Percentiles rank a stretch among this genome's conserved stretches.
These are phyloP conservation scores for Talaromyces marneffei DNA, from an alignment of 2,329 filamentous ascomycete species.

Conservation along the genomic window DNA sequence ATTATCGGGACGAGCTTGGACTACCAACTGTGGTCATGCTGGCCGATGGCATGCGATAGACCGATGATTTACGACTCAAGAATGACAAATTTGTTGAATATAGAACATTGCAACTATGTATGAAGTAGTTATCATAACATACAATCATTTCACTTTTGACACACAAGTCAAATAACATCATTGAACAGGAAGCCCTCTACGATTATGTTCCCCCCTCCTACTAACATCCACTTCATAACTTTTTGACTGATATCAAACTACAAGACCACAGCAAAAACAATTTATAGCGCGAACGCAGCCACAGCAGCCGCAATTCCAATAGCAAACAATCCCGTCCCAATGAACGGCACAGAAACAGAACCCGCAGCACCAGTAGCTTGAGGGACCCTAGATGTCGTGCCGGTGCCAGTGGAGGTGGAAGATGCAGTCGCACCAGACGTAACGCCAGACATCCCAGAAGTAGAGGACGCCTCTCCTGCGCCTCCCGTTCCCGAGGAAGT, in stretches of 20 bases:
- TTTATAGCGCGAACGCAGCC: not conserved
- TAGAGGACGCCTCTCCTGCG: not conserved
- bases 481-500: not conserved
- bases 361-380: not conserved
- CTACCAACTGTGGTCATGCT: no score
- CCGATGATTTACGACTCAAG: no score
- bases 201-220: no score
- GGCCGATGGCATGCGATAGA: no score
- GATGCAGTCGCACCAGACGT: conserved; percentile 11
- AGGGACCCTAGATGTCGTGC: conserved; percentile 15
- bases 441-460: no score
- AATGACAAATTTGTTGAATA: no score
- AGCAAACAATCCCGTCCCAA: not conserved
- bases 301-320: not conserved
- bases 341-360: not conserved
- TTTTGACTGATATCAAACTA: not conserved
- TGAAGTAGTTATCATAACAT: no score
- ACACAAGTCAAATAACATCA: no score
- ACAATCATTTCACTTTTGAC: no score
- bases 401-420: conserved; percentile 9
- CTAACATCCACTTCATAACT: not conserved
- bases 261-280: not conserved
- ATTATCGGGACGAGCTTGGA: no score
- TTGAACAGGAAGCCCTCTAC: no score
- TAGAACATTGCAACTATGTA: no score